These are phyloP conservation scores for Sclerotinia borealis DNA, from an alignment of 2,329 filamentous ascomycete genomes.

Conservation along the genomic window DNA sequence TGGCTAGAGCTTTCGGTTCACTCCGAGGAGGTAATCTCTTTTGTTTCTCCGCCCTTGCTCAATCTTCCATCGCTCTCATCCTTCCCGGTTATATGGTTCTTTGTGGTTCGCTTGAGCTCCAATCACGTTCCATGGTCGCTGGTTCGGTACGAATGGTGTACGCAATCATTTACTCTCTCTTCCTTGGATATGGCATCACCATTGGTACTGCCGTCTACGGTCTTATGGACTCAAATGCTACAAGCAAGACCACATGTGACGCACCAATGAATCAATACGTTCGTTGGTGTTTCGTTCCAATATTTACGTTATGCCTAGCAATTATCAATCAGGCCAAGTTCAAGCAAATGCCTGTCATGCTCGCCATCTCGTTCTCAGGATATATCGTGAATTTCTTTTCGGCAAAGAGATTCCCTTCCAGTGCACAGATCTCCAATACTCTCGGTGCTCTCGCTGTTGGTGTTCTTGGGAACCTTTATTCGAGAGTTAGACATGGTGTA, in stretches of 20 bases:
- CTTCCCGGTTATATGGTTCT: slow-evolving; percentile 60
- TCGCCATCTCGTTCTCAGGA: slow-evolving; percentile 64
- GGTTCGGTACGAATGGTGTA: slow-evolving; percentile 54
- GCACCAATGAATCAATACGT: slow-evolving; percentile 44
- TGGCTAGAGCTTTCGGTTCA: slow-evolving; percentile 57
- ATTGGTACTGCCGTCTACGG: slow-evolving; percentile 51
- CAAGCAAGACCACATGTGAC: slow-evolving; percentile 40
- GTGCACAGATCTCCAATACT: slow-evolving; percentile 70
- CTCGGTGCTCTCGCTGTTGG: slow-evolving; percentile 72
- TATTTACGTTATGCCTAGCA: slow-evolving; percentile 67
- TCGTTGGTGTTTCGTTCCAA: slow-evolving; percentile 66
- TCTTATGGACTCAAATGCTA: slow-evolving; percentile 42
- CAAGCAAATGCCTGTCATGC: slow-evolving; percentile 74
- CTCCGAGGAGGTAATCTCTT: slow-evolving; percentile 46
- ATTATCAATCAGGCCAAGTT: slow-evolving; percentile 77
- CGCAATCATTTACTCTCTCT: slow-evolving; percentile 52
- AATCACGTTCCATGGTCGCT: slow-evolving; percentile 49
- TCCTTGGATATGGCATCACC: slow-evolving; percentile 52
- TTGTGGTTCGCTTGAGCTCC: slow-evolving; percentile 49
- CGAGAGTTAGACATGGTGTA: slow-evolving; percentile 52
- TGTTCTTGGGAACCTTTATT: slow-evolving; percentile 71
- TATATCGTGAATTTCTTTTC: slow-evolving; percentile 74
- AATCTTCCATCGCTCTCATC: slow-evolving; percentile 60
- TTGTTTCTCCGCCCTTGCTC: slow-evolving; percentile 60
- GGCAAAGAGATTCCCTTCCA: slow-evolving; percentile 56